Base-by-base conservation (phyloP, 129 eudicot species). In the Escallonia rubra region DNA sequence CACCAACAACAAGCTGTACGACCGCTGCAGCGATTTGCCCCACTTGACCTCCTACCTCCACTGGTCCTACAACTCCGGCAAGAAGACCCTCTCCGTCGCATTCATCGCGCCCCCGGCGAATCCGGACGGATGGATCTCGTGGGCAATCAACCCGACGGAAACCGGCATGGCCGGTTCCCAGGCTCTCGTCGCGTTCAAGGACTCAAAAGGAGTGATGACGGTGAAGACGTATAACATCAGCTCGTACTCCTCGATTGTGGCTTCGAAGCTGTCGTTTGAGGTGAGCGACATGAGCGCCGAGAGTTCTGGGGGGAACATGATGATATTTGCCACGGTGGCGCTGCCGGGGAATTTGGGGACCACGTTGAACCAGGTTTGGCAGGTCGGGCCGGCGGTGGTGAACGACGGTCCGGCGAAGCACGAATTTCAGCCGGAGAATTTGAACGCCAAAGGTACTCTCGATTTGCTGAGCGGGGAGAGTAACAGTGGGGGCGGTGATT, bases 131-230 rank as follows among this genome's bases (percentile, higher is more conserved):
- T 92, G 98, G 98, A 48, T 89, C 55, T 64, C 96, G 0, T 92
- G 98, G 98, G 96, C 96, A 65, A 72, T 92, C 3, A 91, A 91
- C 67, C 98, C 98, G 4, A 76, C 95, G 40, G 80, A 62, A 39
- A 68, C 85, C 11, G 98, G 98, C 7, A 92, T 92, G 98, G 74
- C 48, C 16, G 98, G 98, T 4, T 66, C 96, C 0, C 98, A 92
- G 58, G 76, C 96, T 6, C 56, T 92, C 2, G 23, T 93, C 56
- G 99, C 93, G 3, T 82, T 78, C 57, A 82, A 76, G 58, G 67
- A 74, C 3, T 8, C 85, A 2, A 67, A 77, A 13, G 99, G 99
- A 0, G 48, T 72, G 1, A 72, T 93, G 86, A 66, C 72, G 3
- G 96, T 93, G 4, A 84, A 84, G 61, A 86, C 96, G 7, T 93